Percentiles rank a stretch among this genome's conserved stretches.
Evolutionary conservation across 192 early-diverging fungal species (phyloP).

Genomic region (Entomortierella chlamydospora): DNA sequence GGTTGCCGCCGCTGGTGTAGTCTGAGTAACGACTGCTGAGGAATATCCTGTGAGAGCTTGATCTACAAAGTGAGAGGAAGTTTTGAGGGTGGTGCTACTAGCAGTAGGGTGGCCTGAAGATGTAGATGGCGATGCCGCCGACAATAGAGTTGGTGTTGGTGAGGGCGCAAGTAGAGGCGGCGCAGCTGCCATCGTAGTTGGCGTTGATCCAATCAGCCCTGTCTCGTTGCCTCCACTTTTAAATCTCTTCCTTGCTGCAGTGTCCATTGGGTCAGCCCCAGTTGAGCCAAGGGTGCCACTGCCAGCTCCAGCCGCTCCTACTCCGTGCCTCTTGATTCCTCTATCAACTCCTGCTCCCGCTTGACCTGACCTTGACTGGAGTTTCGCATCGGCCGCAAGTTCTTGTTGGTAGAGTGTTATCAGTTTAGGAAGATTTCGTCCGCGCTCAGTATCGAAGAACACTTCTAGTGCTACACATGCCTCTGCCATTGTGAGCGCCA

Average conservation of each 20-base stretch:
- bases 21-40: not conserved
- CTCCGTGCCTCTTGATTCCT: conserved; percentile 17
- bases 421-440: conserved; percentile 27
- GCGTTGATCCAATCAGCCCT: not conserved
- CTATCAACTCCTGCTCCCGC: conserved; percentile 12
- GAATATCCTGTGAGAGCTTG: conserved; percentile 19
- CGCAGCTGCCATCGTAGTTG: not conserved
- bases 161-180: not conserved
- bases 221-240: conserved; percentile 6
- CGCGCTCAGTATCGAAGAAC: conserved; percentile 25
- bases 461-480: conserved; percentile 24
- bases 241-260: conserved; percentile 3
- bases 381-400: conserved; percentile 23
- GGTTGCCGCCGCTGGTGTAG: not conserved
- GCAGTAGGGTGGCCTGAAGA: not conserved
- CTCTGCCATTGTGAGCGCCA: conserved; percentile 13
- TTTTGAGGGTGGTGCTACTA: not conserved
- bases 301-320: not conserved
- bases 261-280: not conserved
- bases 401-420: conserved; percentile 14
- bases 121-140: not conserved
- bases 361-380: conserved; percentile 6
- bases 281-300: not conserved
- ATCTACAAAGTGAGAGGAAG: conserved; percentile 19
- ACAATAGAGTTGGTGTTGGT: not conserved